Conservation (phyloP, 2,329 filamentous ascomycete species). For the Nothomitra cinnamomea region DNA sequence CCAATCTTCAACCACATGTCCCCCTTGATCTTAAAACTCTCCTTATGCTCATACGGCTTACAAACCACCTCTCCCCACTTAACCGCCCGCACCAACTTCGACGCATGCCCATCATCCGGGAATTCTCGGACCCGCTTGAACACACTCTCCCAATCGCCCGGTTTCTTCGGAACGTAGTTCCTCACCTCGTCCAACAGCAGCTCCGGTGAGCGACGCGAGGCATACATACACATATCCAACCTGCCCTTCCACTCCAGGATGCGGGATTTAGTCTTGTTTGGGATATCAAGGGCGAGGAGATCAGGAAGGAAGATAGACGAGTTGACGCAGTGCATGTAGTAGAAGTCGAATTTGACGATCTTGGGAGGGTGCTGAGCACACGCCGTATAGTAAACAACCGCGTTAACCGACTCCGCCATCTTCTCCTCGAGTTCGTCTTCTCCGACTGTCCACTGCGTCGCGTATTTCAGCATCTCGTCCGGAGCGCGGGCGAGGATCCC, state of each 20-base stretch:
- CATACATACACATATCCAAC: conserved; percentile 56
- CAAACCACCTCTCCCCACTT: conserved; percentile 42
- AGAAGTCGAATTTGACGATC: conserved; percentile 65
- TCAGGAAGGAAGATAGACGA: conserved; percentile 53
- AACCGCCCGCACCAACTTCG: conserved; percentile 58
- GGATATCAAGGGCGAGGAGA: conserved; percentile 44
- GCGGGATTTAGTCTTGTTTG: conserved; percentile 41
- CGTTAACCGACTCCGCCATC: conserved; percentile 54
- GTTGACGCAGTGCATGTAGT: conserved; percentile 63
- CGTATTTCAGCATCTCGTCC: conserved; percentile 44
- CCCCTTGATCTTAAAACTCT: conserved; percentile 33
- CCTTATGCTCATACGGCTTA: conserved; percentile 27
- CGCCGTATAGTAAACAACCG: conserved; percentile 37
- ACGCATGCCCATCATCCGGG: conserved; percentile 64
- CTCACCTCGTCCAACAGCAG: conserved; percentile 42
- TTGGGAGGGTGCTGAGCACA: conserved; percentile 49
- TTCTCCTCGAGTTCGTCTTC: conserved; percentile 39
- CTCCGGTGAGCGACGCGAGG: conserved; percentile 45
- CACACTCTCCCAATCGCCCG: conserved; percentile 24
- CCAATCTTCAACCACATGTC: conserved; percentile 28
- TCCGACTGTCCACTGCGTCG: conserved; percentile 39
- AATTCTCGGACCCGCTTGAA: conserved; percentile 28
- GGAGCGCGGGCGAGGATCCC: conserved; percentile 47
- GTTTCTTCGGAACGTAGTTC: conserved; percentile 37
- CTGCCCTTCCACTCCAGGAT: conserved; percentile 72